phyloP scores from a whole-genome alignment of 1,139 yeast genomes.

The Taiozyma sp. region DNA sequence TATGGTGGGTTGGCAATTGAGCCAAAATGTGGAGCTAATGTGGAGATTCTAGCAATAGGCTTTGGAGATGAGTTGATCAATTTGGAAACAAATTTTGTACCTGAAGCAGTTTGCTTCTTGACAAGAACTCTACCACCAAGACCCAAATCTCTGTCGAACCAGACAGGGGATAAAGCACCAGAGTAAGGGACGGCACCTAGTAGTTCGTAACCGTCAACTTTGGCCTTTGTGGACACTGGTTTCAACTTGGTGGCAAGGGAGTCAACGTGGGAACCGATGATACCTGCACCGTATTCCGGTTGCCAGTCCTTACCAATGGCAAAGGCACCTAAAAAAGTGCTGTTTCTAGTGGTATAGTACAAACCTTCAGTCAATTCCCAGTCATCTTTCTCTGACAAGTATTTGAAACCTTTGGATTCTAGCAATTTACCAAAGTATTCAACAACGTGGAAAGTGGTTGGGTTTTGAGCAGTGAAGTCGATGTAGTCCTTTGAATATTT shows the following conservation, averaged over 20 bases:
- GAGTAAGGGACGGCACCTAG: conserved; percentile 68
- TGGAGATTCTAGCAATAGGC: conserved; percentile 62
- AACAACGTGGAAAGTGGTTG: conserved; percentile 61
- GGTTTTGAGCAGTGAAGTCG: conserved; percentile 53
- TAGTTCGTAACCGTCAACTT: conserved; percentile 55
- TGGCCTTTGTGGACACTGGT: conserved; percentile 44
- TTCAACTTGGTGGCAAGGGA: conserved; percentile 53
- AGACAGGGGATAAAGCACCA: conserved; percentile 47
- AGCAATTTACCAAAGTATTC: conserved; percentile 38
- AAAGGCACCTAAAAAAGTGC: conserved; percentile 53
- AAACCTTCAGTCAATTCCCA: conserved; percentile 44
- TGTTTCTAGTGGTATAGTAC: conserved; percentile 54
- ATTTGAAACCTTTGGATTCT: conserved; percentile 46
- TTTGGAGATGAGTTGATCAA: conserved; percentile 55
- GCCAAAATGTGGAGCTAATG: conserved; percentile 67
- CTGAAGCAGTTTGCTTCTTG: conserved; percentile 26
- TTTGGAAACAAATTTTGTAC: conserved; percentile 33
- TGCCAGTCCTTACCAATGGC: conserved; percentile 54
- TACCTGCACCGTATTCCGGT: conserved; percentile 52
- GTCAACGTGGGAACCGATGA: conserved; percentile 59
- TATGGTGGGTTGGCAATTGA: conserved; percentile 44
- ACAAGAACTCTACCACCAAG: conserved; percentile 58
- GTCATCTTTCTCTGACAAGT: conserved; percentile 44
- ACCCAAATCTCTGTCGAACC: conserved; percentile 70
- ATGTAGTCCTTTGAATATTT: conserved; percentile 46